Percentiles rank a stretch among this genome's conserved stretches.
These are phyloP conservation scores for Ogataea methylovora DNA, from an alignment of 805 yeast species.

Conservation along the genomic window DNA sequence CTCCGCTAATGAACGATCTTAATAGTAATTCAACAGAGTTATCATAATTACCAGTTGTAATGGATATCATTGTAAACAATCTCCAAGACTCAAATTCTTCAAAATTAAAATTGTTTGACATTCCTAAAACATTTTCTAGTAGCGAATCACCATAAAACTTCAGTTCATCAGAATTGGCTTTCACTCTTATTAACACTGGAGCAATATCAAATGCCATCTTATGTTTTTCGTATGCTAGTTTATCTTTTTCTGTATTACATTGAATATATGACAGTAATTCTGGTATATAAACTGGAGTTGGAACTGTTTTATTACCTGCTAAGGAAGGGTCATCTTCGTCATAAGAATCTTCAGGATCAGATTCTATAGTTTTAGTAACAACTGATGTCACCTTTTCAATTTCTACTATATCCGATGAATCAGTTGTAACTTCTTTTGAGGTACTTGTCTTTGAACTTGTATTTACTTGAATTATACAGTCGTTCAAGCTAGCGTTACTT, in stretches of 20 bases:
- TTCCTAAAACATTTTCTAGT: constrained; percentile 39
- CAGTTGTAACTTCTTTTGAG: constrained; percentile 1
- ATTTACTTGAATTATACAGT: neutral
- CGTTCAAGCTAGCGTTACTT: too few relatives aligned
- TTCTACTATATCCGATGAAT: neutral
- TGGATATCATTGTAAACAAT: constrained; percentile 57
- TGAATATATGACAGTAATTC: constrained; percentile 57
- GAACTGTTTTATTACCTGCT: constrained; percentile 19
- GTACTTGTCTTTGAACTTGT: neutral
- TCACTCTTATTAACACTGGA: constrained; percentile 57
- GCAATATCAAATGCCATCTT: constrained; percentile 42
- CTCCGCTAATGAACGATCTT: constrained; percentile 54
- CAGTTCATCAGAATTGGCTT: constrained; percentile 58
- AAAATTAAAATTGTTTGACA: constrained; percentile 52
- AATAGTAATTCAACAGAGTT: constrained; percentile 36
- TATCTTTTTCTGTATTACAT: constrained; percentile 33
- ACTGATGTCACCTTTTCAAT: neutral
- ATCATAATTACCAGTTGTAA: constrained; percentile 43
- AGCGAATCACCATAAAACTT: constrained; percentile 49
- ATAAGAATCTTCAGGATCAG: constrained; percentile 39
- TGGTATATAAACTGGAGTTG: constrained; percentile 60
- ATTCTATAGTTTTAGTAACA: constrained; percentile 11
- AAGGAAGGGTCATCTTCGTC: constrained; percentile 42
- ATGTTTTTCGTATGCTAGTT: constrained; percentile 41
- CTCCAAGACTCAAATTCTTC: constrained; percentile 55